Percentiles rank a stretch among this genome's conserved stretches.
These are phyloP conservation scores for Lipomyces yarrowii DNA, from an alignment of 1,139 yeast species.

Conservation along the genomic window DNA sequence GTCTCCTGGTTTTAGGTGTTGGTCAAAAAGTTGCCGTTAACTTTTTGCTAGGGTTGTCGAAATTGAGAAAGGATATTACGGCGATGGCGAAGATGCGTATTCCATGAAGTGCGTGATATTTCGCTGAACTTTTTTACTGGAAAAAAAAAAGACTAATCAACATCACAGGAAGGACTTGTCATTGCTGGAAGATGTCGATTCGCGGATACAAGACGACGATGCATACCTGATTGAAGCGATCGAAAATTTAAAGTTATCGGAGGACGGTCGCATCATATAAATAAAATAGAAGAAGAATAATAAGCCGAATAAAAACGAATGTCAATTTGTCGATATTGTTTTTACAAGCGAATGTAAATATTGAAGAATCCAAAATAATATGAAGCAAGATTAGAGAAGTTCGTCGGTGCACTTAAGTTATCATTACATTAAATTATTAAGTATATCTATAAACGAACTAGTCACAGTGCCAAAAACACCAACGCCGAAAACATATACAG, in stretches of 20 bases:
- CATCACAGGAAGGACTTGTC: slow-evolving; percentile 22
- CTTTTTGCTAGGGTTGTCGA: slow-evolving; percentile 54
- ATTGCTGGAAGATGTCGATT: slow-evolving; percentile 22
- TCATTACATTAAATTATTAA: too few species aligned
- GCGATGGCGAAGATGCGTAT: slow-evolving; percentile 98
- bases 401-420: too few species aligned
- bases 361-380: neutral
- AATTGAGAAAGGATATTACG: slow-evolving; percentile 85
- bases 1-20: neutral
- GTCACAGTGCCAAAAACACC: neutral
- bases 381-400: too few species aligned
- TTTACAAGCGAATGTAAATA: neutral
- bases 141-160: neutral
- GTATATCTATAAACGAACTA: neutral
- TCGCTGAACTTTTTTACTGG: too few species aligned
- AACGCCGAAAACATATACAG: neutral
- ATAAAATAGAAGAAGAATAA: neutral
- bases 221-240: slow-evolving; percentile 27
- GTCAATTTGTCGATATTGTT: neutral
- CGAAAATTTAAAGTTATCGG: slow-evolving; percentile 19
- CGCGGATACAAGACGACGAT: slow-evolving; percentile 20
- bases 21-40: neutral
- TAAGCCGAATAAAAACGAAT: neutral
- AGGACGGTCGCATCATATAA: slow-evolving; percentile 12
- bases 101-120: slow-evolving; percentile 51